Conservation (phyloP, 2,329 filamentous ascomycete genomes). For the Alternaria triticimaculans region DNA sequence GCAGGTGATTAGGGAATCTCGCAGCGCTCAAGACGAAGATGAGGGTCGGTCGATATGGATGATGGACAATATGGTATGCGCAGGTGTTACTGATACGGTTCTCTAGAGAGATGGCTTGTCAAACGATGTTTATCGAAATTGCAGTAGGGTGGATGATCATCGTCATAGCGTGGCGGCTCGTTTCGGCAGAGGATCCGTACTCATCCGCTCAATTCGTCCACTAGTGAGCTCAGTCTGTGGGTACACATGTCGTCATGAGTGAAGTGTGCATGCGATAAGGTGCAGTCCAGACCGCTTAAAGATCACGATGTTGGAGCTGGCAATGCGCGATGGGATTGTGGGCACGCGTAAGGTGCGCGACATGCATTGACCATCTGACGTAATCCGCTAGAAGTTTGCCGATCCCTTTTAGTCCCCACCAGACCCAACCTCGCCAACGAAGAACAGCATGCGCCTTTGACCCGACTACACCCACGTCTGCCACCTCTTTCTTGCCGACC, state of each 20-base stretch:
- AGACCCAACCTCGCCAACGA: background rate
- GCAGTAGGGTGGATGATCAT: slow-evolving; percentile 15
- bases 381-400: slow-evolving; percentile 1
- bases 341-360: slow-evolving; percentile 11
- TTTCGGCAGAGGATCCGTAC: slow-evolving; percentile 18
- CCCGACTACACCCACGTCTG: background rate
- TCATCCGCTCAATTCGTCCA: slow-evolving; percentile 13
- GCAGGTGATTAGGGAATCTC: background rate
- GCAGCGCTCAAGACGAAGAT: background rate
- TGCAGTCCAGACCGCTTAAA: background rate
- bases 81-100: background rate
- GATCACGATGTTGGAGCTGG: background rate
- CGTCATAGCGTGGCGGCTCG: slow-evolving; percentile 21
- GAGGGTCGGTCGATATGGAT: background rate
- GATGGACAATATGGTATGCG: background rate
- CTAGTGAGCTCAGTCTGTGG: background rate
- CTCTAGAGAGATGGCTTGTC: slow-evolving; percentile 1
- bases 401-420: background rate
- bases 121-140: slow-evolving; percentile 8
- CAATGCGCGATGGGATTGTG: background rate
- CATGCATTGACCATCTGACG: slow-evolving; percentile 12
- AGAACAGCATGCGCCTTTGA: background rate
- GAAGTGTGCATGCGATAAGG: background rate
- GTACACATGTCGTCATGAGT: slow-evolving; percentile 13
- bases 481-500: too few species aligned